These are phyloP conservation scores for Fusarium devonianum DNA, from an alignment of 2,329 filamentous ascomycete species.

Conservation along the genomic window DNA sequence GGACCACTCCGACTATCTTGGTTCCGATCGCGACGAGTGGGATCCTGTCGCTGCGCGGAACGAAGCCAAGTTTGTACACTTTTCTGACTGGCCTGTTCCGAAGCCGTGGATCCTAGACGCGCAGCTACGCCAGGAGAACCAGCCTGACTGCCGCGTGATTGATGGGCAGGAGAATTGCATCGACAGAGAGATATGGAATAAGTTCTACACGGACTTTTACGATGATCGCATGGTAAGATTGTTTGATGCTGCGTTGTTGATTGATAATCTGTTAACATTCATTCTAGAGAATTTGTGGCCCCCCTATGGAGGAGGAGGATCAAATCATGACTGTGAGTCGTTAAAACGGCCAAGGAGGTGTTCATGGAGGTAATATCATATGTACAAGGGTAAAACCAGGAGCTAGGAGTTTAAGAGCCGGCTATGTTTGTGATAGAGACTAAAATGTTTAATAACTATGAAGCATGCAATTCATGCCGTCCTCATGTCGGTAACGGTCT, in stretches of 20 bases:
- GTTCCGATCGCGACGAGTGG: conserved; percentile 60
- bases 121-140: not conserved
- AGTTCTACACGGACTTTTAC: conserved; percentile 25
- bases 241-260: accelerated
- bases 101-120: conserved; percentile 57
- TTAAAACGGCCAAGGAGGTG: too few relatives aligned
- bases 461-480: too few relatives aligned
- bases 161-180: conserved; percentile 1
- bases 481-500: not conserved
- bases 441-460: too few relatives aligned
- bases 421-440: too few relatives aligned
- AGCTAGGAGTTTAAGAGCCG: too few relatives aligned
- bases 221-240: conserved; percentile 17
- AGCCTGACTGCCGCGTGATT: conserved; percentile 6
- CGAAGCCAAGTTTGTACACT: conserved; percentile 73
- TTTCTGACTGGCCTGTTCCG: conserved; percentile 75
- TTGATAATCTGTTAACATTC: not conserved
- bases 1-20: conserved; percentile 55
- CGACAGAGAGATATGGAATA: conserved; percentile 29
- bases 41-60: conserved; percentile 60
- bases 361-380: too few relatives aligned
- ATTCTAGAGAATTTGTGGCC: conserved; percentile 20
- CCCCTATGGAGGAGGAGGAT: too few relatives aligned
- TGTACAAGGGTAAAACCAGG: too few relatives aligned
- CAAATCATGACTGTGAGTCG: too few relatives aligned